Evolutionary conservation across 208 protist genomes (phyloP).

Genomic region (Trypanosoma mega): DNA sequence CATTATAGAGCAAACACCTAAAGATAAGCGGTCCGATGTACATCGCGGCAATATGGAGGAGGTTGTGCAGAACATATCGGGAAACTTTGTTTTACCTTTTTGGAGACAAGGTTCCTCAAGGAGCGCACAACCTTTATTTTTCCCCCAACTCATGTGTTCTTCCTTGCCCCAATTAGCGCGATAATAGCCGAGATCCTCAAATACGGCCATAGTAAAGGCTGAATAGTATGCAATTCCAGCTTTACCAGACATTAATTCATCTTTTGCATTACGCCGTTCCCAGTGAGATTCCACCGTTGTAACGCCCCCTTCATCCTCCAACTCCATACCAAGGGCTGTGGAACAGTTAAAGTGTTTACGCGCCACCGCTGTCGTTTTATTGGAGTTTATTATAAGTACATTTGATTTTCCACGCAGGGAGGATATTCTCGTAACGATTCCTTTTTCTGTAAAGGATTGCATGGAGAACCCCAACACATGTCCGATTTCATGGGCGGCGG

Average conservation of each 20-base stretch:
- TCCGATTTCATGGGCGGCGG: conserved; percentile 66
- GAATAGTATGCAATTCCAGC: conserved; percentile 35
- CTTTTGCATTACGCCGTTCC: conserved; percentile 68
- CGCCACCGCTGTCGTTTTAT: conserved; percentile 28
- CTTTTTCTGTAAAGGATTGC: conserved; percentile 2
- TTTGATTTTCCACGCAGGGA: conserved; percentile 35
- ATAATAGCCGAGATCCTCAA: conserved; percentile 83
- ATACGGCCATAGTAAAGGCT: conserved; percentile 66
- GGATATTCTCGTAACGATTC: conserved; percentile 4
- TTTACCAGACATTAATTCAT: conserved; percentile 80
- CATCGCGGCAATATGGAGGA: too few relatives aligned
- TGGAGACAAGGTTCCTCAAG: conserved; percentile 41
- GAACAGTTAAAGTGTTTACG: conserved; percentile 62
- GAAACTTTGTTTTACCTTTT: conserved; percentile 24
- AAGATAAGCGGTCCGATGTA: not conserved
- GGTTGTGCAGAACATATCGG: conserved; percentile 54
- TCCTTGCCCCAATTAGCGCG: conserved; percentile 46
- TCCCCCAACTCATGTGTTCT: conserved; percentile 65
- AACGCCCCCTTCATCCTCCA: conserved; percentile 55
- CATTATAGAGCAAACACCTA: not conserved
- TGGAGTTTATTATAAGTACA: conserved; percentile 24
- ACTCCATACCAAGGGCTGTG: conserved; percentile 48
- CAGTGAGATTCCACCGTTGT: conserved; percentile 72
- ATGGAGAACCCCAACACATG: conserved; percentile 61
- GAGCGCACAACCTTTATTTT: conserved; percentile 46